phyloP scores from a whole-genome alignment of 176 grass and related monocot genomes.

The Eleusine indica region DNA sequence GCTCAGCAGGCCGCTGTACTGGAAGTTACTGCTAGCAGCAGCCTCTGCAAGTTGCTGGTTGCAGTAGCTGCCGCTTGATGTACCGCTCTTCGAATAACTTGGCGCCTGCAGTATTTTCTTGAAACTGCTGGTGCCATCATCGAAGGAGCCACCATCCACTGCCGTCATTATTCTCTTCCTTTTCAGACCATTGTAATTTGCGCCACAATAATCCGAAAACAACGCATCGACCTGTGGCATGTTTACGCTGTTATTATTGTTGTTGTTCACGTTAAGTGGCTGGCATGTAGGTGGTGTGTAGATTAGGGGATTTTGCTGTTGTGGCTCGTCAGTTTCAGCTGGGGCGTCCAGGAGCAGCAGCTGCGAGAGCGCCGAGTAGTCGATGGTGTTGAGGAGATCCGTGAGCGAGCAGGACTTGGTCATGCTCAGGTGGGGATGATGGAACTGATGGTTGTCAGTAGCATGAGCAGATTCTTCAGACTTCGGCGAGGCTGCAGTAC shows the following conservation, averaged over 20 bases:
- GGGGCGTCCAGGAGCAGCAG: constrained; percentile 45
- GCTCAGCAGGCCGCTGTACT: constrained; percentile 45
- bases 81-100: background rate
- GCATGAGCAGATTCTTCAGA: constrained; percentile 2
- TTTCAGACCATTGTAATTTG: constrained; percentile 15
- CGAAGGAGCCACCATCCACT: background rate
- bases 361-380: constrained; percentile 48
- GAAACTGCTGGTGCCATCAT: background rate
- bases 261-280: background rate
- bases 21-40: constrained; percentile 1
- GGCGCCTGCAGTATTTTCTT: background rate
- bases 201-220: background rate
- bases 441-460: background rate
- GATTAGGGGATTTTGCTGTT: background rate
- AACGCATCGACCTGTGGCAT: background rate
- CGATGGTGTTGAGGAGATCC: constrained; percentile 55
- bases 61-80: constrained; percentile 28
- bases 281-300: constrained; percentile 13
- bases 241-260: background rate
- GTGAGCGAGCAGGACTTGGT: constrained; percentile 57
- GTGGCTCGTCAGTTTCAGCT: background rate
- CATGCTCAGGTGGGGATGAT: background rate
- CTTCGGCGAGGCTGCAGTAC: background rate
- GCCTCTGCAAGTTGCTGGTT: constrained; percentile 38
- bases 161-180: constrained; percentile 18